Percentiles rank a stretch among this genome's conserved stretches.
phyloP scores from a whole-genome alignment of 192 early-diverging fungal species.

The Backusella australiensis region DNA sequence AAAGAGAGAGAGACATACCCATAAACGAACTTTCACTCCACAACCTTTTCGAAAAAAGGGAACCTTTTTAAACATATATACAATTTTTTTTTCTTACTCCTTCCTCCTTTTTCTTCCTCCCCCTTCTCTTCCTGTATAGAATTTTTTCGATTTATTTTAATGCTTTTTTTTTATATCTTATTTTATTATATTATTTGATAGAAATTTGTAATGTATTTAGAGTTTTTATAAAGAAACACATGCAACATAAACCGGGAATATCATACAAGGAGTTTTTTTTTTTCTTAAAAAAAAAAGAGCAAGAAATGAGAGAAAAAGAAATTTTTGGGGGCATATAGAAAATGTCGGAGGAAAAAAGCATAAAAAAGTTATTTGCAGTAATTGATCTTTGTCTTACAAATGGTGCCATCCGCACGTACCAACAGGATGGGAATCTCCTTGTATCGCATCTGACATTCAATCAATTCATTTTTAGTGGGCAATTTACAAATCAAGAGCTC shows the following conservation, averaged over 20 bases:
- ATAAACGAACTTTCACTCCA: neutral
- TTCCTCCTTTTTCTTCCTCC: neutral
- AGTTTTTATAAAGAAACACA: constrained; percentile 2
- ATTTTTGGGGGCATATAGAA: neutral
- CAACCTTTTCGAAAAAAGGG: neutral
- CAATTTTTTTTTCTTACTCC: neutral
- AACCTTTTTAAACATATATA: neutral
- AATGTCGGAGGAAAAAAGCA: neutral
- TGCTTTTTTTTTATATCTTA: neutral
- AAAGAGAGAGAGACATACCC: neutral
- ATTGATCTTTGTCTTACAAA: constrained; percentile 31
- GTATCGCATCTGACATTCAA: constrained; percentile 11
- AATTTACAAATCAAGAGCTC: constrained; percentile 45
- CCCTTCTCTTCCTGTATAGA: neutral
- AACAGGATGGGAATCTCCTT: constrained; percentile 31
- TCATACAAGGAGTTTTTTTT: neutral
- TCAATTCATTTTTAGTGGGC: constrained; percentile 31
- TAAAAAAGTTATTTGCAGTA: constrained; percentile 3
- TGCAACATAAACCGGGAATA: neutral
- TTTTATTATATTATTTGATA: constrained; percentile 6
- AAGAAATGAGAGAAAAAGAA: neutral
- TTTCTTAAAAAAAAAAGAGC: no score
- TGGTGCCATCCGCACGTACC: constrained; percentile 38
- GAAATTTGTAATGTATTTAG: constrained; percentile 6
- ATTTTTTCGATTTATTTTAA: neutral